phyloP scores from a whole-genome alignment of 2,329 filamentous ascomycete species.

The Fusarium phyllophilum region DNA sequence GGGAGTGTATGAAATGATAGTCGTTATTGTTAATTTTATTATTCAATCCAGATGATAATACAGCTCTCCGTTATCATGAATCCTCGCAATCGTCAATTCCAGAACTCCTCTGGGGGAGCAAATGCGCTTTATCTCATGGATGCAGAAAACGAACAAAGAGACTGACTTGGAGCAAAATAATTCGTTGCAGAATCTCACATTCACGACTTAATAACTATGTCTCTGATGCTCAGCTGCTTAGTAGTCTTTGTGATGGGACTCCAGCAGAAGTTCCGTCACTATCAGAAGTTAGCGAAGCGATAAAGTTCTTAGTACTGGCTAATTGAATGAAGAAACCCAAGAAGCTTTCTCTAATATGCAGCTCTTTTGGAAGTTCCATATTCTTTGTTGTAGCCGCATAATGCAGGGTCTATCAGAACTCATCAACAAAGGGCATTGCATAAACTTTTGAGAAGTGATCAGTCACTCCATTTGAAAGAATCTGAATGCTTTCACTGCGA shows the following conservation, averaged over 20 bases:
- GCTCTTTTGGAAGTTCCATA: rapidly evolving
- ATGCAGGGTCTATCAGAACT: no score
- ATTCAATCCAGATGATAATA: neutral
- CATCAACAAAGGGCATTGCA: neutral
- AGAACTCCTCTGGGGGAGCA: neutral
- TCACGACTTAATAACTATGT: rapidly evolving
- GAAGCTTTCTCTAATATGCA: neutral
- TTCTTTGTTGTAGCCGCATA: neutral
- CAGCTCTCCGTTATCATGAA: neutral
- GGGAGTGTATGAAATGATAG: neutral
- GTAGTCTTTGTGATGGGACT: rapidly evolving
- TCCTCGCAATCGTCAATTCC: no score
- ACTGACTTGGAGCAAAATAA: rapidly evolving
- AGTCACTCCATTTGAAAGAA: neutral
- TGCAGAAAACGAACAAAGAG: neutral
- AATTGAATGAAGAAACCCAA: neutral
- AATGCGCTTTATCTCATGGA: neutral
- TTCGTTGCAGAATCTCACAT: rapidly evolving
- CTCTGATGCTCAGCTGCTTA: rapidly evolving
- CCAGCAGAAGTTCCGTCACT: neutral
- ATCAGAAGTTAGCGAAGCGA: rapidly evolving
- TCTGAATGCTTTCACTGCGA: neutral
- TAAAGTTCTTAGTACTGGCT: neutral
- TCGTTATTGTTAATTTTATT: neutral
- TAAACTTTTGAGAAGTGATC: neutral